Evolutionary conservation across 2,329 filamentous ascomycete species (phyloP), one percentile per base, ranked within the genome.

Genomic region (Ilyonectria destructans): DNA sequence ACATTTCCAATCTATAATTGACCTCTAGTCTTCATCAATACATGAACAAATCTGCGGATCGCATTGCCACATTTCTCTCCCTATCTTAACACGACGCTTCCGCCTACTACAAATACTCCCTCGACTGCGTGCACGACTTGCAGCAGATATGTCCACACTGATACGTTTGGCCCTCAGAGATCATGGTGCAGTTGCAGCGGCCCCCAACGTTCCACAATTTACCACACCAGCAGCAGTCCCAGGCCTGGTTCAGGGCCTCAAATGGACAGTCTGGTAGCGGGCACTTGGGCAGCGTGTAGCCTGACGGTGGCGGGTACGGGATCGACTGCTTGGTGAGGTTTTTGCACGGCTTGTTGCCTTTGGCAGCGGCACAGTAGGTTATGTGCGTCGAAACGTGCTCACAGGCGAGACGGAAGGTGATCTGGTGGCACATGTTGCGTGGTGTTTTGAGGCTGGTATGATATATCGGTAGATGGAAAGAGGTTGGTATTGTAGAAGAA

Each of bases 201-300:
- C 85, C 86, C 29, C 79, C 78, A 51, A 81, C 80, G 72, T 88
- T 88, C 81, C 84, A 84, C n/a, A 80, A 79, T 72, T 87, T 87
- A 31, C 86, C 86, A 65, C 86, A 88, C 85, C 85, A 88, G 77
- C 86, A 88, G 77, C 86, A 88, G 77, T 86, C 86, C 86, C 86
- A 88, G 69, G 77, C 82, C 35, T 86, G 81, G 64, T 85, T 83
- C 65, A 84, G 83, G 55, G 79, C 77, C 77, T 87, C 85, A 71
- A 86, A 88, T 8, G 86, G 85, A 62, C 86, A 88, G 57, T 80
- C 79, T 8, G 81, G 70, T 63, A 87, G 75, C 51, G 85, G 84
- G 70, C 86, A 88, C 66, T 82, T 81, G 55, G 83, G 82, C 29
- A 78, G 67, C 19, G 72, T 70, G 73, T 83, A 83, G 69, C 82